These are phyloP conservation scores for Lachancea nothofagi DNA, from an alignment of 805 yeast genomes.

Conservation along the genomic window DNA sequence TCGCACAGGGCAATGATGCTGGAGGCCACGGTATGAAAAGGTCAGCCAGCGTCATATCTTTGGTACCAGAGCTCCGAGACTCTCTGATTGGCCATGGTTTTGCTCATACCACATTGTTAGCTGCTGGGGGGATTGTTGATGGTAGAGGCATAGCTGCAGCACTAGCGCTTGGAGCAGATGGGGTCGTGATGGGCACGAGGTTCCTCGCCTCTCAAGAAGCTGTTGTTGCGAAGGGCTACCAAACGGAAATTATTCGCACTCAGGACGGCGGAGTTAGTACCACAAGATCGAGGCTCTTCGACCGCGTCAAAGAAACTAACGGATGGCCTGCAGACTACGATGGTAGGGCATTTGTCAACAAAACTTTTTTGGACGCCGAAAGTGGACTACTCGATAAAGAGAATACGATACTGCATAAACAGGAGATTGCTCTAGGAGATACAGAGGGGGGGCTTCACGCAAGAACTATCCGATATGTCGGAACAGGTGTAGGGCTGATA, in stretches of 20 bases:
- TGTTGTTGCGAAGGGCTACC: background rate
- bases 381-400: background rate
- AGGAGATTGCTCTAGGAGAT: background rate
- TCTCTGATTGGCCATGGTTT: background rate
- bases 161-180: background rate
- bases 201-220: background rate
- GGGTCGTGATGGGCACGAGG: background rate
- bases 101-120: background rate
- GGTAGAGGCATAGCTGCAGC: background rate
- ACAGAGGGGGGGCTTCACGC: background rate
- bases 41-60: background rate
- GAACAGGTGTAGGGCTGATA: background rate
- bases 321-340: background rate
- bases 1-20: background rate
- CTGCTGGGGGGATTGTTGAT: background rate
- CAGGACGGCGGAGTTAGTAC: background rate
- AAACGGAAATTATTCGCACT: background rate
- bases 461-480: background rate
- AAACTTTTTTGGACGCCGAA: background rate
- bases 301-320: background rate
- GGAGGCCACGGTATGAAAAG: conserved; percentile 1
- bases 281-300: background rate
- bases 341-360: background rate
- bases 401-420: background rate
- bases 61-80: background rate